Evolutionary conservation across 2,329 filamentous ascomycete species (phyloP).

Genomic region (Cladobotryum protrusum): DNA sequence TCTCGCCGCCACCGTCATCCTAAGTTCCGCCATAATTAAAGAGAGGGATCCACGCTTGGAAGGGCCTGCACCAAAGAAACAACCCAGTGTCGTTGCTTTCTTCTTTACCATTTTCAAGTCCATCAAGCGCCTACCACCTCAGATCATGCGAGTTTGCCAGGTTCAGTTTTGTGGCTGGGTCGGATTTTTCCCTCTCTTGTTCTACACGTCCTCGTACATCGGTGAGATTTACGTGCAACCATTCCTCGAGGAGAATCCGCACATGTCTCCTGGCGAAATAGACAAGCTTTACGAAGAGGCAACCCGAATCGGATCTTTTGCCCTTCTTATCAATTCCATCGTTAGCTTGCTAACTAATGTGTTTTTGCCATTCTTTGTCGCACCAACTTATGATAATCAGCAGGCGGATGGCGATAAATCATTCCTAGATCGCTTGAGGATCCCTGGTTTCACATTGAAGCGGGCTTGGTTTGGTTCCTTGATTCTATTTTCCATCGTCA

Average conservation of each 20-base stretch:
- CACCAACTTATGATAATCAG: constrained; percentile 63
- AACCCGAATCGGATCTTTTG: constrained; percentile 82
- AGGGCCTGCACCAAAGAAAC: constrained; percentile 51
- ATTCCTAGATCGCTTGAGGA: constrained; percentile 58
- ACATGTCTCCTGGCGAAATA: constrained; percentile 70
- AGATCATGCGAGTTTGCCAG: constrained; percentile 74
- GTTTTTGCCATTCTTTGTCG: constrained; percentile 77
- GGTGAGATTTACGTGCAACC: constrained; percentile 89
- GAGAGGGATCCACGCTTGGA: constrained; percentile 78
- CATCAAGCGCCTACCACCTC: constrained; percentile 70
- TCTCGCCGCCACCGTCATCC: constrained; percentile 60
- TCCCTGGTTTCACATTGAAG: constrained; percentile 79
- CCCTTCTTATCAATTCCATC: constrained; percentile 80
- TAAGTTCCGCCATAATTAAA: constrained; percentile 63
- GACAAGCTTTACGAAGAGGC: constrained; percentile 76
- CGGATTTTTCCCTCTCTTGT: constrained; percentile 91
- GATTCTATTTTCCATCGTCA: constrained; percentile 73
- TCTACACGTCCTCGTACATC: constrained; percentile 92
- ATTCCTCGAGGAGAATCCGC: constrained; percentile 66
- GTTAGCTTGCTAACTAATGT: constrained; percentile 78
- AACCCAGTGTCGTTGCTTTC: constrained; percentile 66
- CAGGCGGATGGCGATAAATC: constrained; percentile 28
- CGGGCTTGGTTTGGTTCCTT: constrained; percentile 82
- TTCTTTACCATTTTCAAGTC: constrained; percentile 73
- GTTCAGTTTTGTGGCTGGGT: constrained; percentile 88